phyloP scores from a whole-genome alignment of 2,329 filamentous ascomycete genomes.

The Colletotrichum cordylinicola region DNA sequence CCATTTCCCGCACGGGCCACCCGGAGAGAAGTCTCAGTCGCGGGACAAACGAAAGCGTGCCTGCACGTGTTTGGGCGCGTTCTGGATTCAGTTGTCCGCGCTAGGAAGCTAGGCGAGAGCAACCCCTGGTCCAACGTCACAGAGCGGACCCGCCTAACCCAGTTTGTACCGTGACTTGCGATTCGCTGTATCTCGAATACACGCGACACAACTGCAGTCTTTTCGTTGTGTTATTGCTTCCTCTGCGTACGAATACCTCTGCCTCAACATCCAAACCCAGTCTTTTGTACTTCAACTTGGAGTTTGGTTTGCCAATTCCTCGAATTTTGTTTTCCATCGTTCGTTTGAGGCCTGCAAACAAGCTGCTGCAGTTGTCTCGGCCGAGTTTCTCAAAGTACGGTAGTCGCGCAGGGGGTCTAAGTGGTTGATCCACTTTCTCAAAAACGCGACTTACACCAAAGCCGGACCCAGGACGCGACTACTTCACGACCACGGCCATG shows the following conservation, averaged over 20 bases:
- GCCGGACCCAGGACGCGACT: conserved; percentile 15
- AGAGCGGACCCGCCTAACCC: background rate
- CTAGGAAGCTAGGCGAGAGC: background rate
- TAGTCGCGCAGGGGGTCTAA: conserved; percentile 15
- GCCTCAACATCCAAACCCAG: background rate
- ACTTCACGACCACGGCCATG: conserved; percentile 22
- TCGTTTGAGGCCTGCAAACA: background rate
- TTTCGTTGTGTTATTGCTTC: background rate
- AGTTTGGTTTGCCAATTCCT: background rate
- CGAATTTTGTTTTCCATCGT: background rate
- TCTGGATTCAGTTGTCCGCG: conserved; percentile 10
- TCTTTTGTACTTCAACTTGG: background rate
- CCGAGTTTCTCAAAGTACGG: background rate
- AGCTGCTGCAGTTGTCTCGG: background rate
- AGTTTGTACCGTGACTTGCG: conserved; percentile 6
- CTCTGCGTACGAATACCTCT: background rate
- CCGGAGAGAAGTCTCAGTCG: background rate
- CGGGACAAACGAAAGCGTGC: conserved; percentile 8
- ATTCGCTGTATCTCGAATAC: background rate
- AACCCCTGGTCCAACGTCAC: conserved; percentile 15
- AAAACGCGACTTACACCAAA: conserved; percentile 23
- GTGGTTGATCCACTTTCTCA: conserved; percentile 21
- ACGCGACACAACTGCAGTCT: conserved; percentile 16
- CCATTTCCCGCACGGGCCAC: background rate
- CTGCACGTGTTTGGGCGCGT: conserved; percentile 21